Base-by-base conservation (phyloP, 345 rosid species). In the Gossypium raimondii region DNA sequence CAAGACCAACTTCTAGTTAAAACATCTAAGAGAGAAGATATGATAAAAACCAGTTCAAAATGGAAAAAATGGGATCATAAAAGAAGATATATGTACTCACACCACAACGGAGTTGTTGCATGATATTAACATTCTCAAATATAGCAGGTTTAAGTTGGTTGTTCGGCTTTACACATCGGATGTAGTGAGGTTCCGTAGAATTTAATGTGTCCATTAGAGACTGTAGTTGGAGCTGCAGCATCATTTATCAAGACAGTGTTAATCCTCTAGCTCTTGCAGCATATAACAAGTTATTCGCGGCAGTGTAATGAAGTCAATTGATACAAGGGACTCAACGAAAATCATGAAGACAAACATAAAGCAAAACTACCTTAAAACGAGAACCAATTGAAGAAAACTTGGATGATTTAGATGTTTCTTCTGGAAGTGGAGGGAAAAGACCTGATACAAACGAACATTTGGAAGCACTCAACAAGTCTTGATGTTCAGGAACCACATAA, bases 151-250 rank as follows among this genome's bases (percentile, higher is more conserved):
- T 95, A 71, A 95, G 89, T 50, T 78, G 88, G 84, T 95, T 95
- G 78, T 95, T 95, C 59, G 98, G 99, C 86, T 92, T 95, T 72
- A 95, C 97, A 84, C 99, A 95, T 91, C 99, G 86, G 80, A 95
- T 81, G 81, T 95, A 92, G 84, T 95, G 98, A 59, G 99, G 99
- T 79, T 95, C 93, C 0, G 99, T 95, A 76, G 97, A 95, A 75
- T 89, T 95, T 75, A 94, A 75, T 7, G 98, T 95, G 0, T 95
- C 98, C 99, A 95, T 95, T 75, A 95, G 72, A 73, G 75, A 81
- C 70, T 89, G 97, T 50, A 95, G 87, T 89, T 95, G 99, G 48
- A 95, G 77, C 99, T 94, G 94, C 87, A 86, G 76, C 75, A 82
- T 77, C 75, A 82, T 78, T 80, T 57, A 44, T 55, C 8, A 73